Percentiles rank a stretch among this genome's conserved stretches.
These are phyloP conservation scores for Cenchrus fungigraminus DNA, from an alignment of 176 grass and related monocot genomes.

Conservation along the genomic window DNA sequence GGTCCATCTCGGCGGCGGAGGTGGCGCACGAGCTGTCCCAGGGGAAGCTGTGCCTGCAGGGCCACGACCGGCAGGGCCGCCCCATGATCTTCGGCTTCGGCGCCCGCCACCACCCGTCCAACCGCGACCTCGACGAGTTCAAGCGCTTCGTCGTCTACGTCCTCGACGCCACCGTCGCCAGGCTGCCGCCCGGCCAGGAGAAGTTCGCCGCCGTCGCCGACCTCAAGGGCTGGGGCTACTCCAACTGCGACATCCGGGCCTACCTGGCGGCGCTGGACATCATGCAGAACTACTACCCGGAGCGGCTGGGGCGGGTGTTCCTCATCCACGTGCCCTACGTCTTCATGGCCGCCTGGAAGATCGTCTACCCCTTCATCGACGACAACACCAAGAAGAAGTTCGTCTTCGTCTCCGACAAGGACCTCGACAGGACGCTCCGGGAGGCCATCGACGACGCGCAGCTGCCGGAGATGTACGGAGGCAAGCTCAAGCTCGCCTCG, in stretches of 20 bases:
- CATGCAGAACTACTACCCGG: conserved; percentile 85
- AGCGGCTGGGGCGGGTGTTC: conserved; percentile 63
- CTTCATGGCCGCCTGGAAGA: conserved; percentile 92
- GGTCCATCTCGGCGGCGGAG: conserved; percentile 45
- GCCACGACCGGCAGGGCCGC: conserved; percentile 49
- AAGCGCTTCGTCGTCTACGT: conserved; percentile 51
- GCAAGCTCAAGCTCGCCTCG: conserved; percentile 51
- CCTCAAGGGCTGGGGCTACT: conserved; percentile 71
- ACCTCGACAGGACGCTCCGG: conserved; percentile 50
- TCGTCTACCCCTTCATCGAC: conserved; percentile 85
- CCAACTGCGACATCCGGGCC: conserved; percentile 66
- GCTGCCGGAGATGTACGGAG: conserved; percentile 68
- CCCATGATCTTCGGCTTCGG: conserved; percentile 55
- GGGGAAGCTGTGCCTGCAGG: conserved; percentile 63
- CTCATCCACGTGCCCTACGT: conserved; percentile 70
- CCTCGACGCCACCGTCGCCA: conserved; percentile 52
- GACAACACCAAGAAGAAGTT: conserved; percentile 88
- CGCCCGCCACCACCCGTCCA: conserved; percentile 47
- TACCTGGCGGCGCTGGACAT: conserved; percentile 74
- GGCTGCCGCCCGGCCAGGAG: conserved; percentile 56
- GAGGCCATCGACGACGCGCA: conserved; percentile 69
- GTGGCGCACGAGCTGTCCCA: conserved; percentile 58
- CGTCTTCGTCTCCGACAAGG: conserved; percentile 67
- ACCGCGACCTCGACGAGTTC: conserved; percentile 65
- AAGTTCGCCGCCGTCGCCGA: conserved; percentile 69